These are phyloP conservation scores for Sungouiella thailandica DNA, from an alignment of 805 yeast genomes.

Conservation along the genomic window DNA sequence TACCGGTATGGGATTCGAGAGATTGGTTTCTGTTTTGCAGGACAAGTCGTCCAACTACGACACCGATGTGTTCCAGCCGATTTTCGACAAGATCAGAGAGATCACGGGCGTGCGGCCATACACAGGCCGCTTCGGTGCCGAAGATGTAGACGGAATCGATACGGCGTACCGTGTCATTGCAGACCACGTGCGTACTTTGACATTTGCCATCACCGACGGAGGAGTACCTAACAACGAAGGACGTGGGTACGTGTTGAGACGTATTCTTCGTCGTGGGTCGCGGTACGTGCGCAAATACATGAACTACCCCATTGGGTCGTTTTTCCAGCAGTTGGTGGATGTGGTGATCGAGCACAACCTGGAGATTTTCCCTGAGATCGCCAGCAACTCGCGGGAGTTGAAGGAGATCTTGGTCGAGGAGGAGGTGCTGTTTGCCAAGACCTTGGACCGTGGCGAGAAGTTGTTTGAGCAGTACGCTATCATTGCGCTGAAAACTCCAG, in stretches of 20 bases:
- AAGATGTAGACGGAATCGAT: slow-evolving; percentile 90
- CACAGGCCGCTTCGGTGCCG: slow-evolving; percentile 88
- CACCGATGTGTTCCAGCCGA: slow-evolving; percentile 92
- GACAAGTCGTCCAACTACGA: slow-evolving; percentile 91
- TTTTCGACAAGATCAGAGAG: slow-evolving; percentile 81
- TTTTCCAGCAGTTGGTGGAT: slow-evolving; percentile 89
- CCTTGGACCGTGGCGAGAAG: slow-evolving; percentile 96
- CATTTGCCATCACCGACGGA: slow-evolving; percentile 96
- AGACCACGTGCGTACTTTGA: slow-evolving; percentile 95
- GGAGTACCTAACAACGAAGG: slow-evolving; percentile 99
- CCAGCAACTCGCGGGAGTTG: slow-evolving; percentile 63
- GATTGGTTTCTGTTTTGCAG: slow-evolving; percentile 91
- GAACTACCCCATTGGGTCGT: slow-evolving; percentile 91
- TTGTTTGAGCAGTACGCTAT: slow-evolving; percentile 90
- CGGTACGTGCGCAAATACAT: slow-evolving; percentile 95
- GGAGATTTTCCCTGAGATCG: slow-evolving; percentile 89
- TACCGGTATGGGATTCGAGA: slow-evolving; percentile 98
- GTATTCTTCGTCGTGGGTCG: slow-evolving; percentile 96
- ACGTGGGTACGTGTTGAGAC: slow-evolving; percentile 95
- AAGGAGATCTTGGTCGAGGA: slow-evolving; percentile 94
- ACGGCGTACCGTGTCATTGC: slow-evolving; percentile 98
- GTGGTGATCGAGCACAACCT: slow-evolving; percentile 84
- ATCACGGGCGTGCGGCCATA: slow-evolving; percentile 91
- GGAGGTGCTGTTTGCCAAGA: slow-evolving; percentile 90
- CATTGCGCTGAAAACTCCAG: slow-evolving; percentile 69